These are phyloP conservation scores for Nakaseomyces bracarensis DNA, from an alignment of 1,139 yeast genomes.

Conservation along the genomic window DNA sequence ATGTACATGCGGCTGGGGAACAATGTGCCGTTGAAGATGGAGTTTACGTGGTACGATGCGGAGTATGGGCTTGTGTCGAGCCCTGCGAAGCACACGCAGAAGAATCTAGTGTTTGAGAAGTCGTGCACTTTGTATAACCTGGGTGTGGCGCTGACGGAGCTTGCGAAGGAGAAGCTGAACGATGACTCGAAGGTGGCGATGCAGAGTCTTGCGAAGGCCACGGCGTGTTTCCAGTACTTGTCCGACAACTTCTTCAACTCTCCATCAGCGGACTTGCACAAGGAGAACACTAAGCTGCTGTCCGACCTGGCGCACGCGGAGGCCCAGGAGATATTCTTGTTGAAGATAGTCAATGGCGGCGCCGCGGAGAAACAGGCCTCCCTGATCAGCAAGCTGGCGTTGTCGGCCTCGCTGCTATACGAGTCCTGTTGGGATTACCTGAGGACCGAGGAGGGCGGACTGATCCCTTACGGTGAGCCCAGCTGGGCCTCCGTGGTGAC, in stretches of 20 bases:
- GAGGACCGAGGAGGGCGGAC: constrained; percentile 39
- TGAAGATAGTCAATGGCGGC: constrained; percentile 45
- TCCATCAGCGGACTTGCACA: constrained; percentile 71
- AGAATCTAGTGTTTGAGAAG: constrained; percentile 78
- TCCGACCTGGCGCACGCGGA: constrained; percentile 68
- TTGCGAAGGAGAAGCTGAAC: constrained; percentile 36
- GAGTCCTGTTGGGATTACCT: constrained; percentile 42
- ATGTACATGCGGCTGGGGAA: constrained; percentile 70
- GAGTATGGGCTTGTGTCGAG: constrained; percentile 34
- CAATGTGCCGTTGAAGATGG: constrained; percentile 47
- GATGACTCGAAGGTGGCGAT: constrained; percentile 53
- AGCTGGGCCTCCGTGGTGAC: constrained; percentile 39
- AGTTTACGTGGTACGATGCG: constrained; percentile 79
- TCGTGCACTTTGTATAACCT: constrained; percentile 75
- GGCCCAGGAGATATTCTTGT: constrained; percentile 75
- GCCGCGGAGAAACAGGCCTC: constrained; percentile 44
- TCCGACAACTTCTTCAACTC: constrained; percentile 84
- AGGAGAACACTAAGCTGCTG: constrained; percentile 60
- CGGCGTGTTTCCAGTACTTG: constrained; percentile 67
- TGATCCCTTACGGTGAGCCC: constrained; percentile 32
- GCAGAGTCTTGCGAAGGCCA: constrained; percentile 61
- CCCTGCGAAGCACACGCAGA: constrained; percentile 47
- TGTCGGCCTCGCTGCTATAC: constrained; percentile 51
- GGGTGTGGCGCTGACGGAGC: constrained; percentile 47
- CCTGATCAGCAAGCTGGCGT: constrained; percentile 63